Evolutionary conservation across 169 alveolate genomes (phyloP), one percentile per base, ranked within the genome.

Genomic region (Eimeria praecox): DNA sequence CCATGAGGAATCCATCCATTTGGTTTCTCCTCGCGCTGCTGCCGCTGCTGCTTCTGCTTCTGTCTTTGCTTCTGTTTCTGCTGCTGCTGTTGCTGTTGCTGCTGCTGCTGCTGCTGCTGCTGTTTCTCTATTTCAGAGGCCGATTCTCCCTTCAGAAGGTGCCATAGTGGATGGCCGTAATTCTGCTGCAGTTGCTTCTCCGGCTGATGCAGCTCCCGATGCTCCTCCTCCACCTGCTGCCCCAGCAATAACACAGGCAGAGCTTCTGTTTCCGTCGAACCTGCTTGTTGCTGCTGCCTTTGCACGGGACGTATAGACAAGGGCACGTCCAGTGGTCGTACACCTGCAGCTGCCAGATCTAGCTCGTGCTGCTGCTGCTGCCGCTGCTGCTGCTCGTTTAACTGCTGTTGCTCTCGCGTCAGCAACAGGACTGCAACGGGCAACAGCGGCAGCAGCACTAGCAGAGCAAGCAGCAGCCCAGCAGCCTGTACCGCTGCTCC

Each of bases 401-500:
- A 83, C 83, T 87, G 93, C 56, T 83, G 93, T 35, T 87, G 93
- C 83, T 87, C 93, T 83, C 93, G 27, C 59, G 93, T 87, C 64
- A 87, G 82, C 82, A 87, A 66, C 66, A 87, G 82, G n/a, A 87
- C 93, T 38, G 93, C 93, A 87, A 87, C 93, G 62, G 93, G 93
- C 83, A 87, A 66, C 59, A 87, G 93, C 78, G 93, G 93, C 46
- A 87, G 93, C 62, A 87, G 93, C 66, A 87, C 93, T 27, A 87
- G 71, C 62, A 87, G 35, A 12, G 83, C 93, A 18, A 87, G 93
- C 83, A 87, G 83, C 27, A 87, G 82, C 93, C 93, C 93, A 54
- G 93, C 93, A 87, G 93, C 93, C 59, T 87, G 93, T 20, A 87
- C 82, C 93, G 93, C 93, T 87, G 93, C 83, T 87, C 93, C 93